phyloP scores from a whole-genome alignment of 2,329 filamentous ascomycete species.

The Alternaria ethzedia region DNA sequence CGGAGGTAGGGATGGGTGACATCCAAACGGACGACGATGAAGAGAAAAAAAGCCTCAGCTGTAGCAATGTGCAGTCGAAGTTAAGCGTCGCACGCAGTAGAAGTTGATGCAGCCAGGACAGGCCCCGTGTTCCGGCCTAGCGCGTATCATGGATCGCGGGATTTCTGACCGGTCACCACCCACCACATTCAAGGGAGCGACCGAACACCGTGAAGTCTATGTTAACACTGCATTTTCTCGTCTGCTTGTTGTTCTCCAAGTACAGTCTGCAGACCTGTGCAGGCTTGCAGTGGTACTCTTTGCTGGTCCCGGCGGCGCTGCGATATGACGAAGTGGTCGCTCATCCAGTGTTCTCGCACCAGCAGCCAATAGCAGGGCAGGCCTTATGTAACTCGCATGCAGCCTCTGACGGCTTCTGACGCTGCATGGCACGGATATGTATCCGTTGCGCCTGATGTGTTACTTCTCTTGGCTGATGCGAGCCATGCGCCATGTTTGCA shows the following conservation, averaged over 20 bases:
- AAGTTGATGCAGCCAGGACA: slow-evolving; percentile 24
- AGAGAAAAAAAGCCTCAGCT: slow-evolving; percentile 29
- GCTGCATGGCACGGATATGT: slow-evolving; percentile 17
- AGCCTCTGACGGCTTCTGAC: slow-evolving; percentile 6
- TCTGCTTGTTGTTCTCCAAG: background rate
- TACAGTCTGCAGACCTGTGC: background rate
- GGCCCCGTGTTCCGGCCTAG: slow-evolving; percentile 28
- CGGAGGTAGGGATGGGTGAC: slow-evolving; percentile 30
- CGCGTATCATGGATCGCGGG: slow-evolving; percentile 13
- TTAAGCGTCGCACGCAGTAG: background rate
- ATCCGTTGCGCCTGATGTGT: slow-evolving; percentile 16
- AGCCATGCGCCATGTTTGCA: background rate
- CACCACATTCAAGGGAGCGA: background rate
- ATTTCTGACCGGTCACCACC: slow-evolving; percentile 15
- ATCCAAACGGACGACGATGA: slow-evolving; percentile 38
- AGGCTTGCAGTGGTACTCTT: background rate
- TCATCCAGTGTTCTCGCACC: background rate
- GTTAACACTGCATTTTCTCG: background rate
- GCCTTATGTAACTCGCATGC: slow-evolving; percentile 15
- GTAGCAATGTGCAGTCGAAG: slow-evolving; percentile 17
- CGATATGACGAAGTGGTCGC: background rate
- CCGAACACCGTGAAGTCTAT: background rate
- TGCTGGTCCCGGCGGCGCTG: background rate
- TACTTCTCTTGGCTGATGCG: slow-evolving; percentile 7
- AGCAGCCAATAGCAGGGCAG: slow-evolving; percentile 18